Base-by-base conservation (phyloP, 805 yeast species). In the Yamadazyma olivae region DNA sequence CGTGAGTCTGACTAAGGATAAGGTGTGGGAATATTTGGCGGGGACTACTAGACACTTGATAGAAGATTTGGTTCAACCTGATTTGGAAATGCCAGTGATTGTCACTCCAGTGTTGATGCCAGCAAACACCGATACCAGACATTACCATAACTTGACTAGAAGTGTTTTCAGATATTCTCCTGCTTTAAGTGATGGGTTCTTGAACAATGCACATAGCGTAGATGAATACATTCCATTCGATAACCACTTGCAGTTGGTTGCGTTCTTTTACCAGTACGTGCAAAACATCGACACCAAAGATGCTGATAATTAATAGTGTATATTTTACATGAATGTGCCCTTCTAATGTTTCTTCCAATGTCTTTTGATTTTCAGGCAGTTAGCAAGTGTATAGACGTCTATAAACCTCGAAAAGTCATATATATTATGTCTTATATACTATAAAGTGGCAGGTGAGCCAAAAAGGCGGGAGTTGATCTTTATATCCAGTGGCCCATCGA, bases 21-120 rank as follows among this genome's bases (percentile, higher is more conserved):
- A 58, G 1, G 57, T 67, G 10, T 83, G 86, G 85, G 61, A 64
- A 10, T 47, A 62, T 20, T 68, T 83, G 37, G 72, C 83, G 0
- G 91, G 91, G 9, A 70, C 81, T 13, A 63, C 80, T 24, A 72
- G 81, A 43, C 73, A 76, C 40, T 70, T 83, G 32, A 76, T 75
- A 50, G 86, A 81, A 54, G 81, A 80, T 26, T 52, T 71, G 39
- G 66, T 67, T 4, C 63, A 64, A 44, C 52, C 61, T 4, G 54
- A 57, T n/a, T 32, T 48, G 32, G 42, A 39, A n/a, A 50, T 54
- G 20, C 64, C 64, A 2, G 36, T 65, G 17, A 48, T 63, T n/a
- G 46, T 56, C 17, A 56, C 80, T 0, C 81, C 83, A 13, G 64
- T 67, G 13, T 51, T 77, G 17, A 68, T 73, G 61, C 62, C 81